Percentiles rank a stretch among this genome's conserved stretches.
These are phyloP conservation scores for Pseudogymnoascus sp. DNA, from an alignment of 2,329 filamentous ascomycete species.

Conservation along the genomic window DNA sequence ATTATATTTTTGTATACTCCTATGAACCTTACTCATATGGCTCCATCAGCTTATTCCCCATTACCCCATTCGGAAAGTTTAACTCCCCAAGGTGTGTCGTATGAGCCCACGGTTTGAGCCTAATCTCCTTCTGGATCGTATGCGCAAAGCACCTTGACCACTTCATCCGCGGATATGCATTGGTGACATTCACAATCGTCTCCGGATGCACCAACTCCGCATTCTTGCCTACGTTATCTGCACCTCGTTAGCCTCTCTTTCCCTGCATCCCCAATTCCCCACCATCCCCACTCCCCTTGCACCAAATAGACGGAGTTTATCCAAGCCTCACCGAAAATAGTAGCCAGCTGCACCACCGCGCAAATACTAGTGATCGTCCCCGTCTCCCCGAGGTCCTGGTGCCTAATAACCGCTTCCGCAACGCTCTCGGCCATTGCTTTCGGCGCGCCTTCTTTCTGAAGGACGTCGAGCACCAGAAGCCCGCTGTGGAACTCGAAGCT, in stretches of 20 bases:
- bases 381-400: conserved; percentile 57
- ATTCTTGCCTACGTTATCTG: conserved; percentile 56
- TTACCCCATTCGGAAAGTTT: conserved; percentile 47
- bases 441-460: conserved; percentile 39
- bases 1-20: too few species aligned
- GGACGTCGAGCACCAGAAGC: conserved; percentile 49
- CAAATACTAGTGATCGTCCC: conserved; percentile 57
- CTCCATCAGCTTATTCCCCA: conserved; percentile 49
- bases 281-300: not conserved
- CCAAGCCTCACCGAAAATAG: conserved; percentile 40
- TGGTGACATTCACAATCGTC: conserved; percentile 52
- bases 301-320: too few species aligned
- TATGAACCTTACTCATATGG: conserved; percentile 37
- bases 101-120: conserved; percentile 63
- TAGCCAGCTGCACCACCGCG: conserved; percentile 57
- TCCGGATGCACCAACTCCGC: conserved; percentile 43
- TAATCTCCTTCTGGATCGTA: conserved; percentile 52
- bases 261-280: not conserved
- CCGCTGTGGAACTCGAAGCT: conserved; percentile 67
- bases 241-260: conserved; percentile 10
- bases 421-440: conserved; percentile 58
- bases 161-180: conserved; percentile 46
- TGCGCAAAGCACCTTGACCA: conserved; percentile 60
- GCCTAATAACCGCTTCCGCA: conserved; percentile 62
- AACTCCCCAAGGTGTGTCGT: conserved; percentile 50